phyloP scores from a whole-genome alignment of 805 yeast genomes.

The Suhomyces emberorum region DNA sequence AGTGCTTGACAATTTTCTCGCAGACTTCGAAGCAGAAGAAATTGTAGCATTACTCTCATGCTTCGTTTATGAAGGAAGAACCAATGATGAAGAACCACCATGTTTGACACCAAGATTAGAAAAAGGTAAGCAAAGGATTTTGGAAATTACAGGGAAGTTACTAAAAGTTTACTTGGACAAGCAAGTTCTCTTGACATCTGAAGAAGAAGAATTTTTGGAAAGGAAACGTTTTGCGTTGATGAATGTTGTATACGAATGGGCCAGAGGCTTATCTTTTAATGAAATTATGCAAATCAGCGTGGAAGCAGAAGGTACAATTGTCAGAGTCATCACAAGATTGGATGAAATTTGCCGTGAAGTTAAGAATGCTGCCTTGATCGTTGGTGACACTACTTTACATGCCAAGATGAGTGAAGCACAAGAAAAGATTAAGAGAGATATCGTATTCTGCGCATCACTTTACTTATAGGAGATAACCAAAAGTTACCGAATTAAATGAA shows the following conservation, averaged over 20 bases:
- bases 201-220: conserved; percentile 81
- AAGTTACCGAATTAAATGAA: too few species aligned
- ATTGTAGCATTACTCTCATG: conserved; percentile 92
- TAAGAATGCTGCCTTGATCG: conserved; percentile 86
- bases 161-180: conserved; percentile 59
- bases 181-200: conserved; percentile 74
- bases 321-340: conserved; percentile 87
- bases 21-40: conserved; percentile 92
- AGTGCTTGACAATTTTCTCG: conserved; percentile 85
- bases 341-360: conserved; percentile 96
- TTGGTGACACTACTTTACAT: conserved; percentile 90
- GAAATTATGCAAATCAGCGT: conserved; percentile 86
- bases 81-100: conserved; percentile 60
- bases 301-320: conserved; percentile 95
- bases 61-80: conserved; percentile 87
- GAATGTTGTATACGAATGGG: conserved; percentile 98
- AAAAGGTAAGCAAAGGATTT: conserved; percentile 60
- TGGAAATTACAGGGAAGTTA: conserved; percentile 64
- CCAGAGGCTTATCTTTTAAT: conserved; percentile 86
- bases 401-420: conserved; percentile 89
- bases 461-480: conserved; percentile 66
- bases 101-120: conserved; percentile 77
- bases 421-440: conserved; percentile 92
- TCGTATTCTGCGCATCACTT: conserved; percentile 93
- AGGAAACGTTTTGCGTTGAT: conserved; percentile 84